phyloP scores from a whole-genome alignment of 495 filamentous ascomycete species.

The Amphirosellinia nigrospora region DNA sequence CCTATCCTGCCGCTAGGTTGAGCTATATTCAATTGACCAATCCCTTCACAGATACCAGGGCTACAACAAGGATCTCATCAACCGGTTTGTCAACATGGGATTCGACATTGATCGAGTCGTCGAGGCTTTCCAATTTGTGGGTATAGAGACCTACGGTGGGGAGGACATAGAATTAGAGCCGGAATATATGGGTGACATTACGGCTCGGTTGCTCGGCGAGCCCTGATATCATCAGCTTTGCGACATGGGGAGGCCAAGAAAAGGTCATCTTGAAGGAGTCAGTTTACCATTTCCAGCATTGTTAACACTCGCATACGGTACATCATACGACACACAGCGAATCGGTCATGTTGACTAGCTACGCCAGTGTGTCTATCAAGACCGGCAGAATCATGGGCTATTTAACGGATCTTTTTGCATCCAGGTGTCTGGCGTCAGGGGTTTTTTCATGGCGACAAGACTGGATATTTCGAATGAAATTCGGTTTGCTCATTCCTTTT shows the following conservation, averaged over 20 bases:
- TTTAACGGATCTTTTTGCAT: conserved; percentile 21
- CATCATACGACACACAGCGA: not conserved
- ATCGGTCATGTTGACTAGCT: not conserved
- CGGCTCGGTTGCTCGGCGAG: conserved; percentile 82
- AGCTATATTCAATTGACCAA: not conserved
- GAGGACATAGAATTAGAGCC: conserved; percentile 85
- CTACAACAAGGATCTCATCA: conserved; percentile 84
- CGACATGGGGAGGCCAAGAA: not conserved
- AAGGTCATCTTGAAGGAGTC: not conserved
- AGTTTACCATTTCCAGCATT: not conserved
- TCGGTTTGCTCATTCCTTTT: not conserved
- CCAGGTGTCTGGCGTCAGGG: conserved; percentile 10
- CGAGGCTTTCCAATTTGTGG: conserved; percentile 78
- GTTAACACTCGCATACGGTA: conserved; percentile 5
- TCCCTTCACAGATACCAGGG: conserved; percentile 74
- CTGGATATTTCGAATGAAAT: not conserved
- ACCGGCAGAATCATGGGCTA: not conserved
- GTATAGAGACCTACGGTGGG: conserved; percentile 77
- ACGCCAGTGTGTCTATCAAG: not conserved
- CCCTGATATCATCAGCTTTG: conserved; percentile 31
- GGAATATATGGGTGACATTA: conserved; percentile 88
- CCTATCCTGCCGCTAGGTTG: not conserved
- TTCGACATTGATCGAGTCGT: conserved; percentile 92
- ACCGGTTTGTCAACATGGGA: conserved; percentile 92
- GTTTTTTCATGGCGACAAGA: not conserved